Base-by-base conservation (phyloP, 768 basidiomycete species). In the Rhodosporidiobolus sp. region DNA sequence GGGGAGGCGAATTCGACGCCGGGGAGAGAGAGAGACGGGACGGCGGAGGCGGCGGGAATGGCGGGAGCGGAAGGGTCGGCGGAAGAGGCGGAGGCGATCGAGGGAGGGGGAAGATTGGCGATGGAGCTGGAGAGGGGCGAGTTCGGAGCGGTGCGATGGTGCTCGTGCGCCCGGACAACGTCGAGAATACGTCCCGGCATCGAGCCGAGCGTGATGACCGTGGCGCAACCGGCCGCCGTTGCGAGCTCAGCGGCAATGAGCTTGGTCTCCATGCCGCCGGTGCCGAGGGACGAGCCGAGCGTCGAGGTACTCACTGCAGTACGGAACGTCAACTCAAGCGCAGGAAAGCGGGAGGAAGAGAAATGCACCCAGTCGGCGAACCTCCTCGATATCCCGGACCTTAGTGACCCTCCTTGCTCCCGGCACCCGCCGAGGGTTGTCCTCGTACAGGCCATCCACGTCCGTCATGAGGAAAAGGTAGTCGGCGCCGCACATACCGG, bases 181-280 rank as follows among this genome's bases (percentile, higher is more conserved):
- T 83, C 82, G 76, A 90, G 85, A 69, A 98, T 88, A 77, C 86
- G 86, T 57, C 86, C 83, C 0, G 92, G 91, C 34, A 85, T 83
- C 77, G 88, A 90, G 81, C 92, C 94, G 30, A 91, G 90, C 58
- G 89, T 88, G 78, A 99, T 91, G 55, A 97, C 85, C 0, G 95
- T 96, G 9, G 91, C 88, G 45, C 95, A 93, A 12, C 96, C 96
- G 1, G 94, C 95, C 0, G 89, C 94, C 0, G 91, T 95, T 9
- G 95, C 94, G 43, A 99, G 92, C 78, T 99, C 96, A 0, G 96
- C 95, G 1, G 96, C 96, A 75, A 98, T 96, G 76, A 98, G 87
- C 79, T 98, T 99, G 5, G 96, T 99, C 81, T 96, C 94, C 96
- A 98, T 98, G 7, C 96, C 96, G 0, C 96, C 96, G 2, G 96